Percentiles rank a stretch among this genome's conserved stretches.
These are phyloP conservation scores for Phytophthora citrophthora DNA, from an alignment of 352 stramenopile genomes.

Conservation along the genomic window DNA sequence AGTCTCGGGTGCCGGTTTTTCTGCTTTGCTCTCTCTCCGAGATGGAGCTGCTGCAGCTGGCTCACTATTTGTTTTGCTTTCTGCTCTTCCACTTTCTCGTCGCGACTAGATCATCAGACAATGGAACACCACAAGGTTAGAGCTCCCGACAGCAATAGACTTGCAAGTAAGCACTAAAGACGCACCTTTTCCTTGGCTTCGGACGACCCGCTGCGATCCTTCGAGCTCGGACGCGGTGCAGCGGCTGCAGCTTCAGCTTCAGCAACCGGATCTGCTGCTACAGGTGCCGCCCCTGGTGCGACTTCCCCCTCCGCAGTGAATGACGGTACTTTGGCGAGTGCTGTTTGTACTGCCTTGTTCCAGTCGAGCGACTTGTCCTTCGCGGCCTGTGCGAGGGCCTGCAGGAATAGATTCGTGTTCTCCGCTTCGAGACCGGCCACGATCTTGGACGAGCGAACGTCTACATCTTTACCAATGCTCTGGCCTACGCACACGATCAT, in stretches of 20 bases:
- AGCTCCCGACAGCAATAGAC: background rate
- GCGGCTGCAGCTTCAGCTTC: slow-evolving; percentile 27
- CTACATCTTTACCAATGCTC: slow-evolving; percentile 65
- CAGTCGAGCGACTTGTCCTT: slow-evolving; percentile 73
- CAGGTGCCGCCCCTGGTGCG: slow-evolving; percentile 13
- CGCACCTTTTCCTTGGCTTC: slow-evolving; percentile 63
- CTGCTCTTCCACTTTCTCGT: slow-evolving; percentile 37
- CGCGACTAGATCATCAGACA: slow-evolving; percentile 21
- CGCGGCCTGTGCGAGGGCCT: slow-evolving; percentile 65
- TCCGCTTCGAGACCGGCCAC: slow-evolving; percentile 84
- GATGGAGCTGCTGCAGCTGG: slow-evolving; percentile 11
- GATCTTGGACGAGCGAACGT: slow-evolving; percentile 86
- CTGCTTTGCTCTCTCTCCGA: slow-evolving; percentile 47
- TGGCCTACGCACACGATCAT: slow-evolving; percentile 84
- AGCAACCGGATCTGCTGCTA: slow-evolving; percentile 14
- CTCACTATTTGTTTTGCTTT: slow-evolving; percentile 36
- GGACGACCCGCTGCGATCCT: slow-evolving; percentile 50
- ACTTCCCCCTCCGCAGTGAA: slow-evolving; percentile 56
- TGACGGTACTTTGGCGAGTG: slow-evolving; percentile 70
- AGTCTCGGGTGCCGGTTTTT: slow-evolving; percentile 27
- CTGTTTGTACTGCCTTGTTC: slow-evolving; percentile 63
- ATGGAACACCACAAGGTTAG: background rate
- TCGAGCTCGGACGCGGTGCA: slow-evolving; percentile 43
- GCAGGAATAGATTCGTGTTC: slow-evolving; percentile 86
- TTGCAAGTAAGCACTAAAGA: background rate